Evolutionary conservation across 306 rosid genomes (phyloP).

Genomic region (Cucumis hystrix): DNA sequence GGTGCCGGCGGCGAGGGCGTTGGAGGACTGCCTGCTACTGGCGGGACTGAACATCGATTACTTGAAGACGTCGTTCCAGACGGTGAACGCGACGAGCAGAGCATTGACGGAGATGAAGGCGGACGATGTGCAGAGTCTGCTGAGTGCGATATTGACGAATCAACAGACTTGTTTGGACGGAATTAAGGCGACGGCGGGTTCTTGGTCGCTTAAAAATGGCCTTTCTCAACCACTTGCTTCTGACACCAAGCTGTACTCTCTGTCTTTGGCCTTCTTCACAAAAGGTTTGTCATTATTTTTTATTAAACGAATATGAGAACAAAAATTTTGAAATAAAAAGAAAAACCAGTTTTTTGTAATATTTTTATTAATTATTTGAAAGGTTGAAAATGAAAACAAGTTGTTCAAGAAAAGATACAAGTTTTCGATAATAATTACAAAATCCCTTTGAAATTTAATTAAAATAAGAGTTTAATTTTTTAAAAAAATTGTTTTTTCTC

Average conservation of each 20-base stretch:
- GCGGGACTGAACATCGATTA: slow-evolving; percentile 57
- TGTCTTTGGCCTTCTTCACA: slow-evolving; percentile 58
- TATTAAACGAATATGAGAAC: too few relatives aligned
- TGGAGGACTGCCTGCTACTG: slow-evolving; percentile 49
- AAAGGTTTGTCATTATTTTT: slow-evolving; percentile 9
- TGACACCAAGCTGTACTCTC: slow-evolving; percentile 68
- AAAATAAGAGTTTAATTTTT: too few relatives aligned
- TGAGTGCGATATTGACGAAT: slow-evolving; percentile 70
- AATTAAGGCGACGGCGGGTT: slow-evolving; percentile 44
- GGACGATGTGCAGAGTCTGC: slow-evolving; percentile 42
- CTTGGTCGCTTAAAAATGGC: slow-evolving; percentile 51
- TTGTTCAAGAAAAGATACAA: too few relatives aligned
- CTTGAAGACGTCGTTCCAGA: slow-evolving; percentile 30
- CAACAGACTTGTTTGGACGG: slow-evolving; percentile 80
- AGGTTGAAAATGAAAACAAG: too few relatives aligned
- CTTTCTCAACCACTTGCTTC: slow-evolving; percentile 43
- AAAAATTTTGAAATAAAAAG: too few relatives aligned
- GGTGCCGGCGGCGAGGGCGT: slow-evolving; percentile 37
- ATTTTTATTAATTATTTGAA: too few relatives aligned
- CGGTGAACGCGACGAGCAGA: slow-evolving; percentile 25
- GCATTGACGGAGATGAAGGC: slow-evolving; percentile 38
- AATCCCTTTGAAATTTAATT: too few relatives aligned
- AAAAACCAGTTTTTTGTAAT: too few relatives aligned
- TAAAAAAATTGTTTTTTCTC: too few relatives aligned
- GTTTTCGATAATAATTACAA: too few relatives aligned